phyloP scores from a whole-genome alignment of 2,329 filamentous ascomycete genomes.

The Cladobotryum protrusum region DNA sequence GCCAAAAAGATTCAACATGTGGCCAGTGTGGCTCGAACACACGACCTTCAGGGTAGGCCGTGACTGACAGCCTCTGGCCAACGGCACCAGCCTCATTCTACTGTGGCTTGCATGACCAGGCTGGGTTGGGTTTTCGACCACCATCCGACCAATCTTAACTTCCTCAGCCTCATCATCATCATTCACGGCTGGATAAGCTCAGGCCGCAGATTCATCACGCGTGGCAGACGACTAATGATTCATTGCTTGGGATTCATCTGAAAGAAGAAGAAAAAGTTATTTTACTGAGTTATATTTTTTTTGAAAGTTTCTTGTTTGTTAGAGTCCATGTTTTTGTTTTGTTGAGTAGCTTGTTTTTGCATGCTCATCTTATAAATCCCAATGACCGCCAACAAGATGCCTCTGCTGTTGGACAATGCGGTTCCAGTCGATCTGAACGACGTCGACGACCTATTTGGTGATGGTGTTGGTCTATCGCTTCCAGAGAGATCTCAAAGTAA shows the following conservation, averaged over 20 bases:
- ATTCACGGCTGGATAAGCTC: background rate
- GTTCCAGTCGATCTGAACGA: conserved; percentile 51
- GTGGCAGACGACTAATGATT: conserved; percentile 1
- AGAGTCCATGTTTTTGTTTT: background rate
- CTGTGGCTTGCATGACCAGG: too few species aligned
- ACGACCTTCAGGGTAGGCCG: too few species aligned
- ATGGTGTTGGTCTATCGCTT: conserved; percentile 55
- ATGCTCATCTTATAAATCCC: background rate
- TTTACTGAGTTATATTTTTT: too few species aligned
- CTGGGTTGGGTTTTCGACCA: too few species aligned
- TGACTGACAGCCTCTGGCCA: too few species aligned
- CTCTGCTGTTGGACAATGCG: conserved; percentile 34
- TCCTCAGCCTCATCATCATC: background rate
- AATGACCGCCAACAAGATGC: conserved; percentile 37
- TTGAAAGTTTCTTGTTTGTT: background rate
- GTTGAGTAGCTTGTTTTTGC: background rate
- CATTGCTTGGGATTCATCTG: background rate
- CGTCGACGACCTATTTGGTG: conserved; percentile 71
- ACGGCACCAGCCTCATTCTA: too few species aligned
- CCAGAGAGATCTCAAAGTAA: conserved; percentile 43
- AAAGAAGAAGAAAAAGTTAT: too few species aligned
- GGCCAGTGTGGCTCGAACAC: too few species aligned
- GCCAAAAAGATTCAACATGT: too few species aligned
- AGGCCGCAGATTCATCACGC: too few species aligned
- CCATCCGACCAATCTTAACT: background rate